phyloP scores from a whole-genome alignment of 2,329 filamentous ascomycete genomes.

The Aspergillus uvarum region DNA sequence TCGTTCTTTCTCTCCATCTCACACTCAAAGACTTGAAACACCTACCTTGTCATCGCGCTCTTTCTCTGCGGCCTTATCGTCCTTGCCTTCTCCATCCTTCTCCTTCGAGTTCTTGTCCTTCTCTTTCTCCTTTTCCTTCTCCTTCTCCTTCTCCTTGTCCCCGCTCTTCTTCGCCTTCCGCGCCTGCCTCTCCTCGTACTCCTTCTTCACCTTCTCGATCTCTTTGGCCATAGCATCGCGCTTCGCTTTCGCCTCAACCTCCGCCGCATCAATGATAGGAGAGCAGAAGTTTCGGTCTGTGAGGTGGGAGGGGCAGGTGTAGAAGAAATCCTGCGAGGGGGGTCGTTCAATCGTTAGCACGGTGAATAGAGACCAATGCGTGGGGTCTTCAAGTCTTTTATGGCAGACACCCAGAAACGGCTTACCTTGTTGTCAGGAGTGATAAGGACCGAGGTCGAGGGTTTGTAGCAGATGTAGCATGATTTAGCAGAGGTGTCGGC shows the following conservation, averaged over 20 bases:
- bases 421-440: conserved; percentile 82
- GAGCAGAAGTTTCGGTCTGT: conserved; percentile 79
- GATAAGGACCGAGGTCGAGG: conserved; percentile 80
- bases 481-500: conserved; percentile 79
- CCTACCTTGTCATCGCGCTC: conserved; percentile 56
- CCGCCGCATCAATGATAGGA: conserved; percentile 49
- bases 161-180: conserved; percentile 64
- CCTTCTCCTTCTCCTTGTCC: conserved; percentile 49
- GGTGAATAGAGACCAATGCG: background rate
- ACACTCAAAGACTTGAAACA: background rate
- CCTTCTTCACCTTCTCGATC: conserved; percentile 49
- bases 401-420: background rate
- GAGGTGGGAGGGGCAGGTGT: conserved; percentile 79
- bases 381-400: no score
- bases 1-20: background rate
- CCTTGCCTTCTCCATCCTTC: conserved; percentile 38
- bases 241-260: conserved; percentile 43
- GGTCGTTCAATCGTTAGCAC: conserved; percentile 4
- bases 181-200: conserved; percentile 74
- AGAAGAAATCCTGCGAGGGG: conserved; percentile 74
- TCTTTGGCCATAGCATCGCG: conserved; percentile 46
- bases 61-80: conserved; percentile 42
- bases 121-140: conserved; percentile 43
- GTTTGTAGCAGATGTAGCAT: conserved; percentile 91
- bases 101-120: conserved; percentile 42